Evolutionary conservation across 2,329 filamentous ascomycete genomes (phyloP).

Genomic region (Aspergillus sp.): DNA sequence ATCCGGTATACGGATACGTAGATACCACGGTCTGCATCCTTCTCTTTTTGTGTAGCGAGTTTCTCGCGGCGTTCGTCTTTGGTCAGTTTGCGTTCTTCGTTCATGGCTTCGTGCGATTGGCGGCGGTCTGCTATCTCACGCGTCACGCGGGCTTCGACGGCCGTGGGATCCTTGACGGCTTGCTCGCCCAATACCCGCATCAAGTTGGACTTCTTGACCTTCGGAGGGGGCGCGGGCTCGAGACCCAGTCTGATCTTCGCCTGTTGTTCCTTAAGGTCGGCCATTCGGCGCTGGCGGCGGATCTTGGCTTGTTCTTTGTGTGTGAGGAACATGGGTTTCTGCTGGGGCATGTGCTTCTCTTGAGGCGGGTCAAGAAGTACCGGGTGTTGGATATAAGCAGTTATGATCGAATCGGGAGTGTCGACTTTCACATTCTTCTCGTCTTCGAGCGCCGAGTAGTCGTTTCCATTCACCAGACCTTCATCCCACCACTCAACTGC

Average conservation of each 20-base stretch:
- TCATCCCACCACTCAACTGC: constrained; percentile 98
- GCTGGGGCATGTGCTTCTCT: constrained; percentile 67
- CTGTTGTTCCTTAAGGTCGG: constrained; percentile 89
- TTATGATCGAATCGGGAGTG: constrained; percentile 76
- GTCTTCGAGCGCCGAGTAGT: constrained; percentile 63
- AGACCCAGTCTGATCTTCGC: constrained; percentile 90
- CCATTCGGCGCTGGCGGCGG: constrained; percentile 80
- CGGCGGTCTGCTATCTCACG: constrained; percentile 82
- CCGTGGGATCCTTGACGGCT: constrained; percentile 91
- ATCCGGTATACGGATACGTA: constrained; percentile 84
- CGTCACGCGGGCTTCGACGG: constrained; percentile 90
- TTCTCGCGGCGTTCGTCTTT: constrained; percentile 85
- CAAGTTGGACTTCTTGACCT: constrained; percentile 94
- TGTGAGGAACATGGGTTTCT: constrained; percentile 90
- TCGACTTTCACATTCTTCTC: constrained; percentile 62
- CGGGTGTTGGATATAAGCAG: constrained; percentile 85
- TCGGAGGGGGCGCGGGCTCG: constrained; percentile 81
- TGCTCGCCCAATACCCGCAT: constrained; percentile 94
- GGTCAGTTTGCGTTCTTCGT: constrained; percentile 77
- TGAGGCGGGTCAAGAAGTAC: constrained; percentile 85
- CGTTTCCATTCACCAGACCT: constrained; percentile 65
- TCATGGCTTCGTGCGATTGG: constrained; percentile 65
- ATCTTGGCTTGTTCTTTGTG: constrained; percentile 85
- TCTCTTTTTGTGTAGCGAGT: constrained; percentile 69
- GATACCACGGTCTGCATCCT: constrained; percentile 79